These are phyloP conservation scores for Diaporthe citrichinensis DNA, from an alignment of 2,329 filamentous ascomycete species.

Conservation along the genomic window DNA sequence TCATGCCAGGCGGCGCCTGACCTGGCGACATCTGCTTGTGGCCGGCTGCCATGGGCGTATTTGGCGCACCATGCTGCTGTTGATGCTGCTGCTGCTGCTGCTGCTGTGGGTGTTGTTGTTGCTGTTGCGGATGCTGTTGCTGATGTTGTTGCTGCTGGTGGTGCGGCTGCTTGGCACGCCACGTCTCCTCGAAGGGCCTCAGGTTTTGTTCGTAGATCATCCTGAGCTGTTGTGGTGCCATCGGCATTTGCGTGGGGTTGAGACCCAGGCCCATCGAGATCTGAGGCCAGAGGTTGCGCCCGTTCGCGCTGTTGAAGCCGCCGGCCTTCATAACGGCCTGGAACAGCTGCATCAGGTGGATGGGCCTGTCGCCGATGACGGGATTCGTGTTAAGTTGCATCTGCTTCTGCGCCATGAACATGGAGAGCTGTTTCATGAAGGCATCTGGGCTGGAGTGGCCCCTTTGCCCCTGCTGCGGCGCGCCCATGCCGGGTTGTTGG, in stretches of 20 bases:
- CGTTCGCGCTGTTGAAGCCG: constrained; percentile 81
- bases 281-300: constrained; percentile 79
- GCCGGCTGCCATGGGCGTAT: constrained; percentile 54
- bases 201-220: constrained; percentile 83
- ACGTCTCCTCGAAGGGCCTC: constrained; percentile 80
- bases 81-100: constrained; percentile 51
- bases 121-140: constrained; percentile 18
- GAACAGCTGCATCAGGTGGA: constrained; percentile 85
- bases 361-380: constrained; percentile 77
- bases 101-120: constrained; percentile 53
- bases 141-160: constrained; percentile 55
- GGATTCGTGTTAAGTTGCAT: constrained; percentile 83
- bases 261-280: constrained; percentile 78
- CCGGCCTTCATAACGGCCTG: constrained; percentile 81
- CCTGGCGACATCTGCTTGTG: constrained; percentile 59
- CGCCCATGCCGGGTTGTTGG: constrained; percentile 53
- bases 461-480: constrained; percentile 41
- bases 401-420: constrained; percentile 83
- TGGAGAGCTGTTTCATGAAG: constrained; percentile 81
- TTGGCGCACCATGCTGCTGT: constrained; percentile 47
- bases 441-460: constrained; percentile 70
- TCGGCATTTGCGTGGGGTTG: constrained; percentile 72
- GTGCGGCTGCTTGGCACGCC: constrained; percentile 66
- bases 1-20: constrained; percentile 56
- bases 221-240: constrained; percentile 78